These are phyloP conservation scores for Perkinsus olseni DNA, from an alignment of 169 alveolate genomes.

Conservation along the genomic window DNA sequence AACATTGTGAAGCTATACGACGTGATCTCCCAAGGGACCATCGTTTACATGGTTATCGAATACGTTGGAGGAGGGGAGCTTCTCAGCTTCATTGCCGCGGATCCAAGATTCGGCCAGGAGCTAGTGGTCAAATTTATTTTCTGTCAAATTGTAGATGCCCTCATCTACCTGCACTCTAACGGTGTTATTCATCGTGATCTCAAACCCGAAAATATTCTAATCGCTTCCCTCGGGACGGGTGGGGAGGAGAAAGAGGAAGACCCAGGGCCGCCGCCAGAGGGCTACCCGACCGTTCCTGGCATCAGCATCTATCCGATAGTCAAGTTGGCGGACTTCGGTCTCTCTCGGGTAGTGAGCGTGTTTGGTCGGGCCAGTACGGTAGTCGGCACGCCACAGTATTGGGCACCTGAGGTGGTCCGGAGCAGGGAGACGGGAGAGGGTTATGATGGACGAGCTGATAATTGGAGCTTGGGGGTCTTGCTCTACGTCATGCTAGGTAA, in stretches of 20 bases:
- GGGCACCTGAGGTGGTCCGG: constrained; percentile 32
- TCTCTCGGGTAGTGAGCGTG: background rate
- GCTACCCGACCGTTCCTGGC: background rate
- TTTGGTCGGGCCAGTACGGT: constrained; percentile 29
- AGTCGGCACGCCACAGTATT: constrained; percentile 35
- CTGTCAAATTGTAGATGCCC: constrained; percentile 25
- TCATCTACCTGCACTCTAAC: constrained; percentile 22
- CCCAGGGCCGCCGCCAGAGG: background rate
- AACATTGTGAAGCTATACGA: constrained; percentile 26
- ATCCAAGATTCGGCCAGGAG: constrained; percentile 14
- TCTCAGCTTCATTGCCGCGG: constrained; percentile 24
- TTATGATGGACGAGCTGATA: constrained; percentile 29
- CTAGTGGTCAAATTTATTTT: constrained; percentile 15
- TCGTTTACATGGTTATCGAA: constrained; percentile 45
- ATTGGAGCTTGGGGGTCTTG: constrained; percentile 30
- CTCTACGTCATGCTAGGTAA: constrained; percentile 36
- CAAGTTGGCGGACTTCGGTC: constrained; percentile 23
- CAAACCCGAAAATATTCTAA: constrained; percentile 27
- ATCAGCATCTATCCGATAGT: constrained; percentile 9
- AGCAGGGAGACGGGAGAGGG: constrained; percentile 20
- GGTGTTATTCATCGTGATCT: constrained; percentile 28
- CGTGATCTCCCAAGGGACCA: constrained; percentile 22
- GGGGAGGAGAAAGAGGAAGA: too few relatives aligned
- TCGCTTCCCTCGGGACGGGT: constrained; percentile 12
- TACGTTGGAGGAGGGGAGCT: constrained; percentile 49